phyloP scores from a whole-genome alignment of 305 asterid species.

The Plantago lanceolata region DNA sequence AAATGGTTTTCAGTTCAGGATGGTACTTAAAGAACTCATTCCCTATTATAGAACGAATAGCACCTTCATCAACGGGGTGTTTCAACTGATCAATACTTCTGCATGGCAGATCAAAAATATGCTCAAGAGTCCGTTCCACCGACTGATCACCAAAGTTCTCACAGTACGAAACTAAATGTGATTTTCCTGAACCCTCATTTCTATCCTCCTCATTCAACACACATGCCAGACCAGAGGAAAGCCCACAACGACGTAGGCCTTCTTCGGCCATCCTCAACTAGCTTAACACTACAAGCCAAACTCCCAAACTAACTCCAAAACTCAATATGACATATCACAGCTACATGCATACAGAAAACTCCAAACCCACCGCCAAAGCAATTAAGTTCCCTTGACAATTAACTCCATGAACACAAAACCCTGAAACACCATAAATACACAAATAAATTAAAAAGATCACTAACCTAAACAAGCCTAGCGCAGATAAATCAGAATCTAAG shows the following conservation, averaged over 20 bases:
- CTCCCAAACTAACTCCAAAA: constrained; percentile 18
- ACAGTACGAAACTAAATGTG: constrained; percentile 69
- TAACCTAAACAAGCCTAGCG: constrained; percentile 13
- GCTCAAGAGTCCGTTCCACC: constrained; percentile 81
- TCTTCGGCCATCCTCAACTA: constrained; percentile 75
- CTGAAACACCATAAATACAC: constrained; percentile 29
- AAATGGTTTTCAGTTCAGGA: constrained; percentile 33
- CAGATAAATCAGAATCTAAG: neutral
- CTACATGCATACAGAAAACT: constrained; percentile 12
- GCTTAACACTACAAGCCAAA: constrained; percentile 23
- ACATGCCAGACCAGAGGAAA: constrained; percentile 84
- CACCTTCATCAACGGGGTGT: constrained; percentile 42
- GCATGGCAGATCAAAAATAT: constrained; percentile 75
- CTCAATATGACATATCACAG: constrained; percentile 20
- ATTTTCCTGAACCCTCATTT: constrained; percentile 61
- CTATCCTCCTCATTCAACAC: constrained; percentile 58
- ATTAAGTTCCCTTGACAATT: constrained; percentile 26
- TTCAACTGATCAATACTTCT: constrained; percentile 52
- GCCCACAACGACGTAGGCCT: constrained; percentile 64
- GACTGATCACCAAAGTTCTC: constrained; percentile 86
- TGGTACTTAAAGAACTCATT: constrained; percentile 50
- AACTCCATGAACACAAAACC: constrained; percentile 4
- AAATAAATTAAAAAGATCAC: constrained; percentile 8
- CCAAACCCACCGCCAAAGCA: constrained; percentile 23
- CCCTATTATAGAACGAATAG: constrained; percentile 56